Evolutionary conservation across 2,329 filamentous ascomycete genomes (phyloP), one percentile per base, ranked within the genome.

Genomic region (Penicillium sp.): DNA sequence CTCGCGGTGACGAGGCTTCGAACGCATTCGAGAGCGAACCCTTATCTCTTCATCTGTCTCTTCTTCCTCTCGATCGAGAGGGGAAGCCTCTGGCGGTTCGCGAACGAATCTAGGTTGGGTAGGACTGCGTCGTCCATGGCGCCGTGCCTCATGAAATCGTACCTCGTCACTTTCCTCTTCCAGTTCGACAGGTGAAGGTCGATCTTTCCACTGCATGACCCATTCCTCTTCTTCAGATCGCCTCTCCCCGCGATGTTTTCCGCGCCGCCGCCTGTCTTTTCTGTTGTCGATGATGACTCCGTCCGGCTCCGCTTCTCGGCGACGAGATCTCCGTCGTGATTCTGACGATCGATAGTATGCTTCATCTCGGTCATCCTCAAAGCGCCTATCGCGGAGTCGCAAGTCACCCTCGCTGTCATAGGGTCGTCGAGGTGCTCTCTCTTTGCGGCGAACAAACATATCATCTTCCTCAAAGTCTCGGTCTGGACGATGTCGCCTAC

Each of bases 251-350:
- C 45, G 17, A 44, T 51, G 14, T 26, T 50, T 45, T 41, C 49
- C 21, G 14, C 39, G 33, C 34, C 51, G 37, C 35, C 20, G 28
- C 13, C 31, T 29, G 10, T 41, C 35, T 37, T 43, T 38, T 15
- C 28, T 31, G 9, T 46, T 40, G 51, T 47, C 41, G 36, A 70
- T 60, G 23, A 66, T 56, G 23, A 70, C 57, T 37, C 62, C 62
- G 37, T 64, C 58, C 19, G 53, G 53, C 14, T 30, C 29, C 28
- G 16, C 31, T 27, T 27, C 43, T 13, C 36, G 37, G 10, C 18
- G 39, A 15, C 27, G 39, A 34, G 33, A 33, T 27, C 33, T 46
- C n/a, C 39, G 44, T 13, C 39, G 27, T 17, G 30, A 25, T 15
- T 37, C 29, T 28, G 36, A 40, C 9, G 41, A 38, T 17, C 15